Conservation (phyloP, 208 protist genomes). For the Acanthamoeba sp. region DNA sequence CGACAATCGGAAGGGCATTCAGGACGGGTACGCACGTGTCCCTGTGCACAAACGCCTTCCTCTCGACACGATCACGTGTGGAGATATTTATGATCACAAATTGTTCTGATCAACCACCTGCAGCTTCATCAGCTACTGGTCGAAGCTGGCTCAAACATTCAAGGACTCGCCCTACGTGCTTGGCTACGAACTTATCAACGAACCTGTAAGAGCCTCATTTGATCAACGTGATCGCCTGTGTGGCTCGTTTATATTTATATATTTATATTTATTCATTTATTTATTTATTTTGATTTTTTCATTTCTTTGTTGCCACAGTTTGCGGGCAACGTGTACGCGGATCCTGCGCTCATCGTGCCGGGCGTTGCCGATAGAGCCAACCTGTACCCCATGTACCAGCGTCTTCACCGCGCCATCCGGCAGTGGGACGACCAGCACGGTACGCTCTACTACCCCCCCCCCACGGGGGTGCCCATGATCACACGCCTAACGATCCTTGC, state of each 20-base stretch:
- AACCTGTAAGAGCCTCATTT: slow-evolving; percentile 81
- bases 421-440: slow-evolving; percentile 79
- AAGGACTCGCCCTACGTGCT: slow-evolving; percentile 73
- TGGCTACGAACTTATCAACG: slow-evolving; percentile 87
- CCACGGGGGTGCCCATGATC: not conserved
- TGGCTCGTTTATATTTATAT: too few species aligned
- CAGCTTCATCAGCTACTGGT: slow-evolving; percentile 76
- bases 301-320: too few species aligned
- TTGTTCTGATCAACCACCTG: not conserved
- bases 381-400: slow-evolving; percentile 82
- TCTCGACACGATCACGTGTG: too few species aligned
- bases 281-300: too few species aligned
- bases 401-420: slow-evolving; percentile 80
- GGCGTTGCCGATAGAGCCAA: slow-evolving; percentile 67
- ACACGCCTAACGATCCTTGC: too few species aligned
- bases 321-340: slow-evolving; percentile 71
- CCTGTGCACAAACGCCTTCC: not conserved
- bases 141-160: slow-evolving; percentile 71
- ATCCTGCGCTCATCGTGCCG: slow-evolving; percentile 68
- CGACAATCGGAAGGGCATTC: slow-evolving; percentile 27
- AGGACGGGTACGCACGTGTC: not conserved
- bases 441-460: not conserved
- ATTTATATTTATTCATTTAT: too few species aligned
- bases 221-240: too few species aligned
- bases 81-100: too few species aligned